Evolutionary conservation across 352 stramenopile genomes (phyloP).

Genomic region (Nothophytophthora sp.): DNA sequence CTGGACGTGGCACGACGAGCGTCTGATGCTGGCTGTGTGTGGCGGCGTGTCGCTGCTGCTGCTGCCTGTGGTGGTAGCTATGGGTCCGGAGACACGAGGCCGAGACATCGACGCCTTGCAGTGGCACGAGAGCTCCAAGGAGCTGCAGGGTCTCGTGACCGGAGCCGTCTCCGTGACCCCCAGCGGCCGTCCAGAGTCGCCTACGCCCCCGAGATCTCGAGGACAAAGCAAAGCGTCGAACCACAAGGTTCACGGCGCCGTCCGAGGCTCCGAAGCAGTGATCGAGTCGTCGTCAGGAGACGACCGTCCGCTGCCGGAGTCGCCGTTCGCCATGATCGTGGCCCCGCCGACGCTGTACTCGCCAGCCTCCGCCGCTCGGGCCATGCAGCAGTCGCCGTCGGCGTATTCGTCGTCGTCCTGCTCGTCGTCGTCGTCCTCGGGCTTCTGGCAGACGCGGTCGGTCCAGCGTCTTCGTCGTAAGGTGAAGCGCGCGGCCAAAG

Average conservation of each 20-base stretch:
- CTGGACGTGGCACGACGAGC: conserved; percentile 31
- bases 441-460: conserved; percentile 32
- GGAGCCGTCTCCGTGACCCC: conserved; percentile 10
- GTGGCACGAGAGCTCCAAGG: conserved; percentile 26
- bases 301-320: conserved; percentile 3
- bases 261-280: not conserved
- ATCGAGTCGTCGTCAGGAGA: conserved; percentile 5
- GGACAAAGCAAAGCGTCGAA: conserved; percentile 9
- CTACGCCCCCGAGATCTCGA: conserved; percentile 5
- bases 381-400: conserved; percentile 8
- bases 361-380: conserved; percentile 9
- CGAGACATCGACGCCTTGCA: conserved; percentile 38
- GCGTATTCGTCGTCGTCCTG: conserved; percentile 9
- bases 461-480: conserved; percentile 20
- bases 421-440: conserved; percentile 20
- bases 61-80: conserved; percentile 27
- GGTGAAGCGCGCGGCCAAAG: conserved; percentile 18
- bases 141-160: conserved; percentile 2
- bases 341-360: conserved; percentile 8
- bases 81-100: conserved; percentile 33
- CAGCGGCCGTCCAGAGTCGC: conserved; percentile 1
- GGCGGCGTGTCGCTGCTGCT: conserved; percentile 18
- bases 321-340: conserved; percentile 8
- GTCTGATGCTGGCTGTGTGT: conserved; percentile 20
- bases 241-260: too few relatives aligned